Percentiles rank a stretch among this genome's conserved stretches.
Conservation (phyloP, 805 yeast species). For the Alloascoidea africana region DNA sequence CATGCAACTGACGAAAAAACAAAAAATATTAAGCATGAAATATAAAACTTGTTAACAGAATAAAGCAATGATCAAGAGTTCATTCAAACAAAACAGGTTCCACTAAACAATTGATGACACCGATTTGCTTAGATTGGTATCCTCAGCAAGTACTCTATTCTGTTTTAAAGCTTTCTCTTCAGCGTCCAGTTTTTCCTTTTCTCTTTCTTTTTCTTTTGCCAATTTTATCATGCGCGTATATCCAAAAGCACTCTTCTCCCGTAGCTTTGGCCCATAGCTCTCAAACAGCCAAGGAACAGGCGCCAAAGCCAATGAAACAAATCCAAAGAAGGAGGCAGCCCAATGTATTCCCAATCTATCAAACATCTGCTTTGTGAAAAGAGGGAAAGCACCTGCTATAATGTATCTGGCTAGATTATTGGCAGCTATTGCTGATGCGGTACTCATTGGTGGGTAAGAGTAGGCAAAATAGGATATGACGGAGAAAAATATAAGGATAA, state of each 20-base stretch:
- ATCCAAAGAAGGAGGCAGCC: slow-evolving; percentile 39
- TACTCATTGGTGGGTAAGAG: slow-evolving; percentile 58
- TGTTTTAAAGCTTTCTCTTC: no score
- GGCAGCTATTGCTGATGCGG: slow-evolving; percentile 76
- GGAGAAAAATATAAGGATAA: slow-evolving; percentile 57
- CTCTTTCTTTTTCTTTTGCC: no score
- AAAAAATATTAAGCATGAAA: no score
- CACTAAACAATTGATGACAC: no score
- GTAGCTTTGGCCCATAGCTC: slow-evolving; percentile 26
- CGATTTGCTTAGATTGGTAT: no score
- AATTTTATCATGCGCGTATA: not conserved
- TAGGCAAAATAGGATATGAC: slow-evolving; percentile 53
- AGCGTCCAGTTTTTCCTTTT: no score
- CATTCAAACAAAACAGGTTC: no score
- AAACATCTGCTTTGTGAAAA: slow-evolving; percentile 44
- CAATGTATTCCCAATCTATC: slow-evolving; percentile 37
- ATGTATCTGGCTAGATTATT: slow-evolving; percentile 45
- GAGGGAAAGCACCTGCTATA: slow-evolving; percentile 41
- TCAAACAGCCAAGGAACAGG: slow-evolving; percentile 42
- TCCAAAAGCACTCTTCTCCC: no score
- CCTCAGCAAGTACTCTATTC: no score
- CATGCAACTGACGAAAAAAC: no score
- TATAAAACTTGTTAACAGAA: no score
- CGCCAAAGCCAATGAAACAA: slow-evolving; percentile 31
- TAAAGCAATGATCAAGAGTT: no score